Evolutionary conservation across 768 basidiomycete species (phyloP), one percentile per base, ranked within the genome.

Genomic region (Collybia mongolica): DNA sequence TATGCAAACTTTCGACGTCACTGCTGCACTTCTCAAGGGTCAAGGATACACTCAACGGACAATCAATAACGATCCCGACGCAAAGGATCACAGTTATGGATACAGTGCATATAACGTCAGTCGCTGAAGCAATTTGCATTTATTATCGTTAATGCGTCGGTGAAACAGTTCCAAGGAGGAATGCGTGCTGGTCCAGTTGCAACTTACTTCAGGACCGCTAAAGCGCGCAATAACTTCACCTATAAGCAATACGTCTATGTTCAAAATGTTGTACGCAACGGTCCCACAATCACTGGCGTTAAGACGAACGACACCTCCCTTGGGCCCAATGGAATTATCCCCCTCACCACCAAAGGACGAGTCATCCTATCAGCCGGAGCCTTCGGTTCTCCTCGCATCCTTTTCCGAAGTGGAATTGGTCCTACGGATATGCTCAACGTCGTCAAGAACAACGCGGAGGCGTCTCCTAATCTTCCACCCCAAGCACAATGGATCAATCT

Each of bases 381-480:
- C 12, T 82, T 76, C 54, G 81, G 82, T 17, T 76, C 79, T 12
- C 64, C 82, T 46, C 72, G 83, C 28, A 73, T 83, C 52, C 68
- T 84, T 12, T 83, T 81, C 74, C 72, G 76, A 48, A 79, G 77
- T 50, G 83, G 83, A 18, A 83, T 85, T 39, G 83, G 83, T 20
- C 83, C 83, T 0, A 61, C 67, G 1, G 82, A 84, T 54, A 79
- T 79, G 81, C 68, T 85, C 58, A 61, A 68, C 46, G 45, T 79
- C n/a, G 82, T 81, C 5, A 67, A 78, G 55, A 59, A 52, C 11
- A 74, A 81, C 58, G 51, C 80, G n/a, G 59, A 59, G 2, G 78
- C 78, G 5, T 75, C 72, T 1, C 64, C 72, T 23, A 66, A 71
- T 38, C 66, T 85, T 11, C 83, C 82, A 15, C 70, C 78, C 8